A percentile compares a stretch with the other conserved stretches of the same genome.
These are phyloP conservation scores for Penicillium polonicum DNA, from an alignment of 2,329 filamentous ascomycete genomes.

Conservation along the genomic window DNA sequence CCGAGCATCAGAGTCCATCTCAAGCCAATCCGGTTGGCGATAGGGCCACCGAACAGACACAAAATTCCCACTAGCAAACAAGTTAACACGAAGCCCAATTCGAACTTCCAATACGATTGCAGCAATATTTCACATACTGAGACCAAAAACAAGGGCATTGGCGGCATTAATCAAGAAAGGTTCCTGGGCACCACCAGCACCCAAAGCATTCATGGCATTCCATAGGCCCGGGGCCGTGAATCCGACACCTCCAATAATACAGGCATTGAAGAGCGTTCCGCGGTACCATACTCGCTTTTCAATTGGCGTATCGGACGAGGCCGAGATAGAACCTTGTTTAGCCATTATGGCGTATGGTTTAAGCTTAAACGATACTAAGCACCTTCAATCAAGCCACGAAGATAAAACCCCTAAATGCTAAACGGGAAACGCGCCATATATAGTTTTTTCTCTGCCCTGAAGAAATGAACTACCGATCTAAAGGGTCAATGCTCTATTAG, in stretches of 20 bases:
- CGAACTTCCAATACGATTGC: conserved; percentile 1
- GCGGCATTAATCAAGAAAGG: conserved; percentile 55
- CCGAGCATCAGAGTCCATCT: conserved; percentile 45
- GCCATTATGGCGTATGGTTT: conserved; percentile 11
- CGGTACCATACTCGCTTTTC: conserved; percentile 46
- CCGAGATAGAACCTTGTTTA: conserved; percentile 14
- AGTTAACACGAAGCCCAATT: not conserved
- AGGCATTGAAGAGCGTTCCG: conserved; percentile 55
- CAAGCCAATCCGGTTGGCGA: conserved; percentile 52
- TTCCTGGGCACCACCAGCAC: conserved; percentile 53
- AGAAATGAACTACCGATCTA: not conserved
- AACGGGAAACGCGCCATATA: not conserved
- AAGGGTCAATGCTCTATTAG: not conserved
- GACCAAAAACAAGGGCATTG: conserved; percentile 52
- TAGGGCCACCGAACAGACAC: conserved; percentile 50
- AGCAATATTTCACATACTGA: conserved; percentile 28
- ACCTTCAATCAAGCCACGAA: not conserved
- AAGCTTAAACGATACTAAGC: not conserved
- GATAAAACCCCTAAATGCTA: not conserved
- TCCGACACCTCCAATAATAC: conserved; percentile 53
- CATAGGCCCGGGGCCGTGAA: conserved; percentile 50
- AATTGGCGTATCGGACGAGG: conserved; percentile 3
- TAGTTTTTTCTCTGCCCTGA: not conserved
- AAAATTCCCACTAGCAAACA: conserved; percentile 40
- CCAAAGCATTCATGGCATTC: conserved; percentile 57